These are phyloP conservation scores for Tolypocladium endophyticum DNA, from an alignment of 2,329 filamentous ascomycete genomes.

Conservation along the genomic window DNA sequence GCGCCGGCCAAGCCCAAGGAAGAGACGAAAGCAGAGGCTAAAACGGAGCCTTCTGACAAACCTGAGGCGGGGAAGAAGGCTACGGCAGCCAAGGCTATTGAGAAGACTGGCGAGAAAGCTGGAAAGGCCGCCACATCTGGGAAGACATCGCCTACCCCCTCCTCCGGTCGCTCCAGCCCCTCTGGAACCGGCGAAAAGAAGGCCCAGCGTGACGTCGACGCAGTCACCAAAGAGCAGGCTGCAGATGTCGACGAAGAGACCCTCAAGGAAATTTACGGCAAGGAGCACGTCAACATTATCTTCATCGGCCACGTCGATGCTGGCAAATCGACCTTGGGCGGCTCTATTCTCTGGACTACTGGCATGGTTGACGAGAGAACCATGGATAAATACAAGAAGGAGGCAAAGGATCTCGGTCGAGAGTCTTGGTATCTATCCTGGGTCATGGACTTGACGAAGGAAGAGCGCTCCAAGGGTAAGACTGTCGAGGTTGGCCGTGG, in stretches of 20 bases:
- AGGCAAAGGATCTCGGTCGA: constrained; percentile 90
- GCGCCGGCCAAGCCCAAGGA: constrained; percentile 28
- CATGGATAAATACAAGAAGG: constrained; percentile 94
- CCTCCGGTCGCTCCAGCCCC: constrained; percentile 77
- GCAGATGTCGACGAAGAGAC: constrained; percentile 63
- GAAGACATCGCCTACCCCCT: constrained; percentile 69
- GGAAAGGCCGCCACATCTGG: constrained; percentile 38
- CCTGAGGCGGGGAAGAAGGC: constrained; percentile 71
- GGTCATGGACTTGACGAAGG: constrained; percentile 94
- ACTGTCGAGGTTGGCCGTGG: constrained; percentile 94
- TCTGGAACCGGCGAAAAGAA: constrained; percentile 43
- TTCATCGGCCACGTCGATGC: constrained; percentile 98
- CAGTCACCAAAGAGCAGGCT: constrained; percentile 72
- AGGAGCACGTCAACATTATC: constrained; percentile 87
- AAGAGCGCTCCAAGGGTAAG: constrained; percentile 93
- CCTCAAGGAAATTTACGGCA: constrained; percentile 91
- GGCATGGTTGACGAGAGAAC: constrained; percentile 99
- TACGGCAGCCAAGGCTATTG: constrained; percentile 79
- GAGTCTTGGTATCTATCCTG: constrained; percentile 99
- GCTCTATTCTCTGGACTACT: constrained; percentile 82
- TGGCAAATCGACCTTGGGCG: constrained; percentile 92
- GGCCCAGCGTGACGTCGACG: constrained; percentile 59
- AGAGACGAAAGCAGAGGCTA: constrained; percentile 37
- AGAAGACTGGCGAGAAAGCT: constrained; percentile 69
- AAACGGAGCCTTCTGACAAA: constrained; percentile 35